Conservation (phyloP, 139 green algal species). For the Tetradesmus lagerheimii region DNA sequence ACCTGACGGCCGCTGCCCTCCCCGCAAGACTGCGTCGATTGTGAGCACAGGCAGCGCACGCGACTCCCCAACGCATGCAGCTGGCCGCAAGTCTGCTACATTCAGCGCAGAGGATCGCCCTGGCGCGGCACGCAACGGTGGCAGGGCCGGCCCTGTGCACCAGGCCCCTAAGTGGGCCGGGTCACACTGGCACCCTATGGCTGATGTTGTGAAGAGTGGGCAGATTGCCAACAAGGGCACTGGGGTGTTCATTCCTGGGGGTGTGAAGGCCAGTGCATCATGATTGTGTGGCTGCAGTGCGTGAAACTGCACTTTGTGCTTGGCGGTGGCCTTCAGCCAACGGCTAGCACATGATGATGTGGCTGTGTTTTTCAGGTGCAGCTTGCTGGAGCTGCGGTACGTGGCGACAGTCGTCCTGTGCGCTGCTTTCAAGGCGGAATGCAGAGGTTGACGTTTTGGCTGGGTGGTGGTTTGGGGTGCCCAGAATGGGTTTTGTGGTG, state of each 20-base stretch:
- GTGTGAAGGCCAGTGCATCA: background rate
- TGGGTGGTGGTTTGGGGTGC: background rate
- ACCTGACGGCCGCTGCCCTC: background rate
- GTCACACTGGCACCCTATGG: slow-evolving; percentile 29
- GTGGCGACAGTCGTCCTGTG: too few species aligned
- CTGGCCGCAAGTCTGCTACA: background rate
- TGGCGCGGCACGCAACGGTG: background rate
- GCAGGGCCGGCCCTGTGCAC: background rate
- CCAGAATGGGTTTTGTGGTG: background rate
- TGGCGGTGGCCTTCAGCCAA: too few species aligned
- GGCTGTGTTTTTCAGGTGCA: too few species aligned
- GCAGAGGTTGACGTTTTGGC: too few species aligned
- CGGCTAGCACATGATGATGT: too few species aligned
- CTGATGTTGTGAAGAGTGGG: slow-evolving; percentile 41
- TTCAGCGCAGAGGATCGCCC: background rate
- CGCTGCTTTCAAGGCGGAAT: too few species aligned
- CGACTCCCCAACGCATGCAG: background rate
- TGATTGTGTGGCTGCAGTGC: background rate
- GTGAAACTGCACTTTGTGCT: too few species aligned
- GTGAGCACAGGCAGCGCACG: slow-evolving; percentile 1
- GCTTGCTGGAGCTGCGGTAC: too few species aligned
- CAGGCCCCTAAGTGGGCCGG: slow-evolving; percentile 40
- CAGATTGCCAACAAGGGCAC: slow-evolving; percentile 27
- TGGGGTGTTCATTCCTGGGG: slow-evolving; percentile 42
- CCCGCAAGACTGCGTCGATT: background rate